phyloP scores from a whole-genome alignment of 1,284 basidiomycete species.

The Moesziomyces sp. region DNA sequence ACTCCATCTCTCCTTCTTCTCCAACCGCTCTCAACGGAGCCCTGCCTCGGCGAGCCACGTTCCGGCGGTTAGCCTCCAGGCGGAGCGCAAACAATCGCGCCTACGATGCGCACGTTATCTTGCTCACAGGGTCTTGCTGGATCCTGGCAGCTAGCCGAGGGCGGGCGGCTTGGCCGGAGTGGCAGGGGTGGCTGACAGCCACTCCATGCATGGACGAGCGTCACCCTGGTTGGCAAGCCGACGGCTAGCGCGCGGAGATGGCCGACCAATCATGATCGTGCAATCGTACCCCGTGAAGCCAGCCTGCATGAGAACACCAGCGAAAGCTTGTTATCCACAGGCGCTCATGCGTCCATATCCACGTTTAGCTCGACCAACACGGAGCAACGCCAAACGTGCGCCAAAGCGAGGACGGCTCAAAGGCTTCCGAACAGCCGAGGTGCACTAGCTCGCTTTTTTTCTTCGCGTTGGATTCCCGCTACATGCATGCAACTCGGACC shows the following conservation, averaged over 20 bases:
- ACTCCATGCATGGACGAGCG: conserved; percentile 11
- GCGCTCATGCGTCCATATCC: conserved; percentile 1
- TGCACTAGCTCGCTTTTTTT: conserved; percentile 32
- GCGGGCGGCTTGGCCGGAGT: background rate
- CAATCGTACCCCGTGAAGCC: conserved; percentile 1
- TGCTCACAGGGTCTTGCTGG: background rate
- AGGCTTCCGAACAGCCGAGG: conserved; percentile 35
- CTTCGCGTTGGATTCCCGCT: background rate
- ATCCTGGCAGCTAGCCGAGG: background rate
- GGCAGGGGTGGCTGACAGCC: conserved; percentile 1
- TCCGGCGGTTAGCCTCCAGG: no score
- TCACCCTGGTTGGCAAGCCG: conserved; percentile 13
- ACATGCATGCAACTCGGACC: background rate
- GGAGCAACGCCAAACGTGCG: background rate
- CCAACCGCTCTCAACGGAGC: no score
- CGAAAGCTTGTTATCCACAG: background rate
- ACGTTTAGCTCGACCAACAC: background rate
- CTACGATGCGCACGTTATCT: background rate
- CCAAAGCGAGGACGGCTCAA: conserved; percentile 34
- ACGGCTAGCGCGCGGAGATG: conserved; percentile 33
- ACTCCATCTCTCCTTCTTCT: background rate
- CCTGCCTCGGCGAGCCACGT: no score
- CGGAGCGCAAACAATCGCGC: no score
- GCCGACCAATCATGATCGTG: conserved; percentile 31
- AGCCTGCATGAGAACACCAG: background rate